Percentiles rank a stretch among this genome's conserved stretches.
Conservation (phyloP, 106 monocot species). For the Acorus gramineus region DNA sequence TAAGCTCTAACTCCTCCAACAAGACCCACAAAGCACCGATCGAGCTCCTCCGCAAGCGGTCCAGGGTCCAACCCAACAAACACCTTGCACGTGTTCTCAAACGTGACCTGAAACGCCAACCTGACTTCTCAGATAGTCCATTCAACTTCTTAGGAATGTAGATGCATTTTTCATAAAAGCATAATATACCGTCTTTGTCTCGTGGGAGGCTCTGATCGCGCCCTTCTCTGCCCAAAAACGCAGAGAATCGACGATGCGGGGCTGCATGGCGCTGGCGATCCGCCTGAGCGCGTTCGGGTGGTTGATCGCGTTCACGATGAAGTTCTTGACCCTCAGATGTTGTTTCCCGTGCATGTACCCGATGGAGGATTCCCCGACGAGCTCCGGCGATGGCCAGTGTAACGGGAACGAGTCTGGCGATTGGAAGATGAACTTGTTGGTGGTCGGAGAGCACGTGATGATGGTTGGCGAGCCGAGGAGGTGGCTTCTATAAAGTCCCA, state of each 20-base stretch:
- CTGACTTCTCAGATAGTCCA: too few species aligned
- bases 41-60: slow-evolving; percentile 2
- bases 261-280: slow-evolving; percentile 13
- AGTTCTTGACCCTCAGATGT: slow-evolving; percentile 9
- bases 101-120: slow-evolving; percentile 11
- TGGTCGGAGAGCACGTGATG: slow-evolving; percentile 21
- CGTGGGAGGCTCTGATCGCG: slow-evolving; percentile 7
- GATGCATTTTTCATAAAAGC: too few species aligned
- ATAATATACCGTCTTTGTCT: slow-evolving; percentile 3
- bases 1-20: slow-evolving; percentile 10
- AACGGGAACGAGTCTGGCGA: not conserved
- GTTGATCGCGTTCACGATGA: slow-evolving; percentile 12
- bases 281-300: slow-evolving; percentile 3
- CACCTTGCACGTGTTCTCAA: slow-evolving; percentile 16
- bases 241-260: slow-evolving; percentile 5
- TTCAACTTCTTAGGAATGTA: too few species aligned
- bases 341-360: slow-evolving; percentile 10
- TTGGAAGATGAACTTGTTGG: slow-evolving; percentile 16
- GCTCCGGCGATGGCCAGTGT: slow-evolving; percentile 11
- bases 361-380: slow-evolving; percentile 6
- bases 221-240: slow-evolving; percentile 18
- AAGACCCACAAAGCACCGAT: slow-evolving; percentile 5
- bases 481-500: slow-evolving; percentile 9
- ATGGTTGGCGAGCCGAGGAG: slow-evolving; percentile 13
- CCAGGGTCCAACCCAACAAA: slow-evolving; percentile 18